Base-by-base conservation (phyloP, 1,284 basidiomycete species). In the Pseudozyma thailandica region DNA sequence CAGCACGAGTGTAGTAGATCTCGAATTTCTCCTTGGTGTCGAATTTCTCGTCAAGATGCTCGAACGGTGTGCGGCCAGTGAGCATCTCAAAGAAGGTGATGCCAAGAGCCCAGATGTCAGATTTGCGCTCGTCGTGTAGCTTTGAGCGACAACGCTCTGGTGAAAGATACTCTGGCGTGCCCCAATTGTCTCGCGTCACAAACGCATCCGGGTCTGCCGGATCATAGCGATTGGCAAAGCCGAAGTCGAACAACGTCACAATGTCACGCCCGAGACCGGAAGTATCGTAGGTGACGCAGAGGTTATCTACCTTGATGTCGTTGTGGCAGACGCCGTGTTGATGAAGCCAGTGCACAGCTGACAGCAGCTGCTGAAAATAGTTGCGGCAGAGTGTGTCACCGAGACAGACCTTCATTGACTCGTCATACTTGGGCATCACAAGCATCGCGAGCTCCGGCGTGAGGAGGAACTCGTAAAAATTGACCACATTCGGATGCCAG, bases 21-120 rank as follows among this genome's bases (percentile, higher is more conserved):
- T 75, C 44, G 27, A 72, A 65, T 44, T 75, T 64, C 12, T 78
- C 74, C 43, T 62, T 63, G 31, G 54, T 57, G 16, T 65, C 51
- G 39, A 75, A 70, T 39, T 66, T 58, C 28, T 79, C 77, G 26
- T 74, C 66, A 20, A 66, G 59, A 26, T 60, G 55, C 46, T 79
- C 77, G 49, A 79, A 79, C 3, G 77, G 77, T 1, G 77, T 77
- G 4, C 77, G 58, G 12, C 75, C 75, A 0, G 73, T 73, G 18
- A 68, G 59, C 44, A 79, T 79, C 62, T 79, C 77, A 50, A 78
- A 79, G 43, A 77, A 78, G 9, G 74, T 72, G 41, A 79, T 77
- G 30, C 77, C 77, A 2, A 79, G 62, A 12, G 72, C 62, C 77
- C 77, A 79, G 23, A 78, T 57, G 44, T 79, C 77, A 23, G 66